Base-by-base conservation (phyloP, 2,329 filamentous ascomycete species). In the Aotearoamyces nothofagi region DNA sequence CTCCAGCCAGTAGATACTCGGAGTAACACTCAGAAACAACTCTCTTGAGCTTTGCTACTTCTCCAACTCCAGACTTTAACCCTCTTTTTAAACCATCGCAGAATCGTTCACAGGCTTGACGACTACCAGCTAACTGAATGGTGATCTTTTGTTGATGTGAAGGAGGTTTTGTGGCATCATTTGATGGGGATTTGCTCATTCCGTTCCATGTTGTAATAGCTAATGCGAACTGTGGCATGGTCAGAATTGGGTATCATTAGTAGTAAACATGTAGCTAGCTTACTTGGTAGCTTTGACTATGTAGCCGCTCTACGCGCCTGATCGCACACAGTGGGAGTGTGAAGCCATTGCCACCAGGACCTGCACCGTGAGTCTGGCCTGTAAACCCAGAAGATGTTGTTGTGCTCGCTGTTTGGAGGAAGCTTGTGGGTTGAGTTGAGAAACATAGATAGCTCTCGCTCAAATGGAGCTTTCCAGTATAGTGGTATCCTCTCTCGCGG, bases 381-480 rank as follows among this genome's bases (percentile, higher is more conserved):
- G 83, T 92, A 56, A 92, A 96, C 33, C 73, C 71, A 26, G 78
- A 82, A 12, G 84, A 86, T 1, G 78, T 76, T 37, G 72, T 76
- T 12, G 78, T 72, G 51, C 75, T 92, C 10, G 87, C 78, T 1
- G 78, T 76, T 38, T 74, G 75, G 23, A 81, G 54, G 54, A 94
- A 94, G 57, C 83, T 92, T 7, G 83, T 80, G 10, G 82, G 76
- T 29, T 90, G 82, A 5, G 90, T 94, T 1, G 86, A 94, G 61
- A 98, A 98, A 63, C 86, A 96, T 43, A 98, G 73, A 56, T 80
- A 98, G 43, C 80, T 71, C 57, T 98, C 87, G 52, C 84, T 94
- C 38, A 98, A 61, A 52, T 98, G 87, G 29, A 98, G 69, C 54
- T 86, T 86, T 28, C 90, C 90, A 14, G 77, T 75, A 59, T 98